Evolutionary conservation across 352 stramenopile species (phyloP).

Genomic region (Phytophthora crassamura): DNA sequence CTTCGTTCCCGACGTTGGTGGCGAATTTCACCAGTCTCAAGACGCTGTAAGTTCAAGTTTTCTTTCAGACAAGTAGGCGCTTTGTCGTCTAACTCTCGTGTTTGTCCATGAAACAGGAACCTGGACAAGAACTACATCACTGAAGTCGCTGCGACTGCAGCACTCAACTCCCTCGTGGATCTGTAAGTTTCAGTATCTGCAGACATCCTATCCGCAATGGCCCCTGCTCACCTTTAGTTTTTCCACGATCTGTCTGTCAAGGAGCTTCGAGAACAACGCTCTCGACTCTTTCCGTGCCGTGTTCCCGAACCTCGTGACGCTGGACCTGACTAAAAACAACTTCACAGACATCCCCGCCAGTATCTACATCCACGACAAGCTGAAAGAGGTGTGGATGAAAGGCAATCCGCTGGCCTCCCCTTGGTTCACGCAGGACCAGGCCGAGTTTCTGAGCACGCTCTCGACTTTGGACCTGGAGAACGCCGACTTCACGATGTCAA

Average conservation of each 20-base stretch:
- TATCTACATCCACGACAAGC: constrained; percentile 55
- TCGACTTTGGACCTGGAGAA: constrained; percentile 43
- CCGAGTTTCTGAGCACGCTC: constrained; percentile 35
- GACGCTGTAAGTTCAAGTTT: constrained; percentile 35
- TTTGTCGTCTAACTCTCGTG: constrained; percentile 11
- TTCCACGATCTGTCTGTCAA: constrained; percentile 4
- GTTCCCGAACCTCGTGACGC: constrained; percentile 55
- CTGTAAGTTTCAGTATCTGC: constrained; percentile 44
- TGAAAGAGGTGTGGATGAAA: constrained; percentile 52
- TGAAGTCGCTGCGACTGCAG: constrained; percentile 37
- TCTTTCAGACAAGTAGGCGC: neutral
- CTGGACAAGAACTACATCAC: constrained; percentile 46
- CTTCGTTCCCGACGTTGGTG: constrained; percentile 37
- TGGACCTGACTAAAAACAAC: constrained; percentile 66
- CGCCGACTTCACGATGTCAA: constrained; percentile 39
- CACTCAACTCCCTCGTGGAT: constrained; percentile 45
- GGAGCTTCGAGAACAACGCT: constrained; percentile 62
- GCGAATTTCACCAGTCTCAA: constrained; percentile 46
- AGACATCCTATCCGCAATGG: too few relatives aligned
- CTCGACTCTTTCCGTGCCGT: constrained; percentile 58
- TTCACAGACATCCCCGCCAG: constrained; percentile 53
- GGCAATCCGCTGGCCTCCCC: constrained; percentile 48
- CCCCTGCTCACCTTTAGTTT: neutral
- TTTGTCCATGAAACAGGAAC: constrained; percentile 24
- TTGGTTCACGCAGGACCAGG: constrained; percentile 51